Evolutionary conservation across 345 rosid genomes (phyloP).

Genomic region (Gossypium bickii): DNA sequence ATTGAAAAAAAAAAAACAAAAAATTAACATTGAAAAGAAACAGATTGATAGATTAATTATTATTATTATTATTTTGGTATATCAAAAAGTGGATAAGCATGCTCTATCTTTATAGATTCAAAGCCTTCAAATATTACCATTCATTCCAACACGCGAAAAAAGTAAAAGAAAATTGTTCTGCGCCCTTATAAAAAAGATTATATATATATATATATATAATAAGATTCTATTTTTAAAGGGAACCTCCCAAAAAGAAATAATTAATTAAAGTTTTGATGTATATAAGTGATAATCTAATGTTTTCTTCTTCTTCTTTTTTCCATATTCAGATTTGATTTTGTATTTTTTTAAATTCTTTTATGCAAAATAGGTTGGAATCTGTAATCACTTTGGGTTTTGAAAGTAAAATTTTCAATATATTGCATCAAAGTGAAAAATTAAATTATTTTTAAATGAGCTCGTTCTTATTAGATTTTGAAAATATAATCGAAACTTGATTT

Average conservation of each 20-base stretch:
- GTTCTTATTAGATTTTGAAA: no score
- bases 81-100: slow-evolving; percentile 22
- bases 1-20: no score
- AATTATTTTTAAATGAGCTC: no score
- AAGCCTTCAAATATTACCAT: slow-evolving; percentile 20
- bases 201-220: not conserved
- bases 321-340: no score
- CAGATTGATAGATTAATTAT: slow-evolving; percentile 14
- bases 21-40: not conserved
- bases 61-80: not conserved
- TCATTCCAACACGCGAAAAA: slow-evolving; percentile 47
- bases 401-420: no score
- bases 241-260: not conserved
- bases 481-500: no score
- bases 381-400: no score
- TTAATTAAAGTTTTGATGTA: not conserved
- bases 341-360: no score
- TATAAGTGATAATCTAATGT: not conserved
- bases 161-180: slow-evolving; percentile 23
- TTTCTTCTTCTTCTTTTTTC: no score
- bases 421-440: no score
- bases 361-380: no score
- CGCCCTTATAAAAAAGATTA: not conserved
- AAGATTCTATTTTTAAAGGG: not conserved
- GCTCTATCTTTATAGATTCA: slow-evolving; percentile 22